Base-by-base conservation (phyloP, 495 filamentous ascomycete genomes). In the Evansstolkia leycettana region DNA sequence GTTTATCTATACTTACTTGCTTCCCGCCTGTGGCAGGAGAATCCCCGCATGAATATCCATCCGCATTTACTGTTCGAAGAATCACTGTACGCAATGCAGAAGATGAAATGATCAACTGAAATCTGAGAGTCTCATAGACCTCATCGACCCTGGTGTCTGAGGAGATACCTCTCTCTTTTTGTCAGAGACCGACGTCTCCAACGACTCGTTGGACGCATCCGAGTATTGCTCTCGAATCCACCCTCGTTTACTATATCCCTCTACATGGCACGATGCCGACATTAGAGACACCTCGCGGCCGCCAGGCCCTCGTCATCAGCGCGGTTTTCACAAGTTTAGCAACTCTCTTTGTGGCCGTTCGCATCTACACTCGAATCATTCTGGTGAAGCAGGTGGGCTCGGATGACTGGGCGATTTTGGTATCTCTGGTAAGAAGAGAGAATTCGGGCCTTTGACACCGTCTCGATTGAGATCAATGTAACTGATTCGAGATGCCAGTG, bases 371-470 rank as follows among this genome's bases (percentile, higher is more conserved):
- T 13, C 51, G 62, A 4, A 40, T 46, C 13, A 47, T 38, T 10
- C 37, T 66, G 16, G 51, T 64, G 39, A 47, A 52, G 16, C 50
- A 43, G 11, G 48, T 66, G 43, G 57, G 64, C 30, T 26, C 46
- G 8, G 64, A 62, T 47, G 62, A 66, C 42, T 66, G 58, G 57
- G 58, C 63, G 55, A 47, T 64, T 5, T 23, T 63, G 2, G 41
- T 63, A 14, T 49, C 62, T 4, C 33, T 64, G 52, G 62, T 66
- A 45, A 26, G 51, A 33, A 3, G 15, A 16, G 9, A 9, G 8
- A 16, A 5, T 12, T 33, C 18, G 11, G 6, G 5, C 5, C 7
- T 16, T 18, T 15, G 12, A 33, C 16, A 5, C 6, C 28, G 28
- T 9, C 7, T 9, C 7, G 24, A n/a, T 26, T 26, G n/a, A n/a